A percentile compares a stretch with the other conserved stretches of the same genome.
These are phyloP conservation scores for Penicillium soppii DNA, from an alignment of 495 filamentous ascomycete genomes.

Conservation along the genomic window DNA sequence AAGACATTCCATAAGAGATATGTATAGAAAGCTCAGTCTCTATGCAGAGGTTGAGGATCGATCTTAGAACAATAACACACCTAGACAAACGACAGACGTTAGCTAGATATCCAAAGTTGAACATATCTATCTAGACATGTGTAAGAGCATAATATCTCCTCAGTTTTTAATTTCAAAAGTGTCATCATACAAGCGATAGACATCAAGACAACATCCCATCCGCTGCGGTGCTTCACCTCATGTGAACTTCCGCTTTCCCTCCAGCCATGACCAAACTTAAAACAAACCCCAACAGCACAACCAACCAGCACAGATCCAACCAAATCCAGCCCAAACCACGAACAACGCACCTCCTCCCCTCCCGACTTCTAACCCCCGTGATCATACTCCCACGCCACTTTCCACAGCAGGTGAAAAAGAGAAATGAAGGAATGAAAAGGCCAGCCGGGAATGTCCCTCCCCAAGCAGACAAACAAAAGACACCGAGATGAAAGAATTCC, in stretches of 20 bases:
- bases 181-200: constrained; percentile 44
- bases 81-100: background rate
- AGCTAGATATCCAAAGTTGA: background rate
- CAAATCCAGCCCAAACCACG: background rate
- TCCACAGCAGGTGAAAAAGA: constrained; percentile 2
- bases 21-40: too few species aligned
- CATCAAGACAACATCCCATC: constrained; percentile 26
- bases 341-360: background rate
- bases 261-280: background rate
- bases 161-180: constrained; percentile 56
- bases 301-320: constrained; percentile 9
- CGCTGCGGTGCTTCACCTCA: constrained; percentile 30
- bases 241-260: background rate
- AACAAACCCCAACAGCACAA: background rate
- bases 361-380: constrained; percentile 1
- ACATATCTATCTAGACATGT: background rate
- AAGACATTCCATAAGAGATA: too few species aligned
- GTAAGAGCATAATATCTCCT: constrained; percentile 36
- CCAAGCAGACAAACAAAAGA: constrained; percentile 2
- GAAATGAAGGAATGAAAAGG: background rate
- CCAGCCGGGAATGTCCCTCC: background rate
- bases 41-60: too few species aligned
- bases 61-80: too few species aligned
- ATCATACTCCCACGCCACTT: constrained; percentile 1
- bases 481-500: constrained; percentile 4